Conservation (phyloP, 495 filamentous ascomycete genomes). For the Neurospora sp. region DNA sequence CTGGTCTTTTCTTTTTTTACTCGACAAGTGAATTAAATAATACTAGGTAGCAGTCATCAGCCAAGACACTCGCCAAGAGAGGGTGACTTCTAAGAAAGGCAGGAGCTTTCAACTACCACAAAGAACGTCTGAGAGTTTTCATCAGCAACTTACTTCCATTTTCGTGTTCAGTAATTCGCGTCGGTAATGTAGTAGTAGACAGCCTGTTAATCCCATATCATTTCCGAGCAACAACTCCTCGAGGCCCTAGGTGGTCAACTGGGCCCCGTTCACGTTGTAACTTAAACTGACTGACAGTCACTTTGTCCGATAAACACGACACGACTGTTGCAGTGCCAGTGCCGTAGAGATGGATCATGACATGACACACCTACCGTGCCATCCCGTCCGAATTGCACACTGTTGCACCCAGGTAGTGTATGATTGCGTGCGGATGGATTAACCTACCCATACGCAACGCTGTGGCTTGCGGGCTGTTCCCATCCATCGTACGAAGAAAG, state of each 20-base stretch:
- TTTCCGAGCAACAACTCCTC: background rate
- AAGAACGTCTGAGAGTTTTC: background rate
- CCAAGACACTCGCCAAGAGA: background rate
- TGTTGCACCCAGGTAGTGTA: background rate
- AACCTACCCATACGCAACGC: background rate
- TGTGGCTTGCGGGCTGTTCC: background rate
- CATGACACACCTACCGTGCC: background rate
- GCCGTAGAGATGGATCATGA: background rate
- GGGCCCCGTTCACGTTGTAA: background rate
- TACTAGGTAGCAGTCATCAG: background rate
- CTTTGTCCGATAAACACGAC: background rate
- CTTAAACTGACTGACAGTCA: background rate
- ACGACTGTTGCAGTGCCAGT: background rate
- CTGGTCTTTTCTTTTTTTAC: background rate
- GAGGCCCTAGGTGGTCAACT: background rate
- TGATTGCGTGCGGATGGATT: background rate
- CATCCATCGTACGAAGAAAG: background rate
- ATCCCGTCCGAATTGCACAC: background rate
- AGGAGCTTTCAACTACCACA: background rate
- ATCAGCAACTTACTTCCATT: background rate
- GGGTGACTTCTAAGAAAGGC: background rate
- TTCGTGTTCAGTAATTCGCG: background rate
- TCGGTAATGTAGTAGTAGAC: background rate
- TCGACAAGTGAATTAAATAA: background rate
- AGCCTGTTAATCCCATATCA: background rate